phyloP scores from a whole-genome alignment of 140 eudicot genomes.

The Stevia rebaudiana region DNA sequence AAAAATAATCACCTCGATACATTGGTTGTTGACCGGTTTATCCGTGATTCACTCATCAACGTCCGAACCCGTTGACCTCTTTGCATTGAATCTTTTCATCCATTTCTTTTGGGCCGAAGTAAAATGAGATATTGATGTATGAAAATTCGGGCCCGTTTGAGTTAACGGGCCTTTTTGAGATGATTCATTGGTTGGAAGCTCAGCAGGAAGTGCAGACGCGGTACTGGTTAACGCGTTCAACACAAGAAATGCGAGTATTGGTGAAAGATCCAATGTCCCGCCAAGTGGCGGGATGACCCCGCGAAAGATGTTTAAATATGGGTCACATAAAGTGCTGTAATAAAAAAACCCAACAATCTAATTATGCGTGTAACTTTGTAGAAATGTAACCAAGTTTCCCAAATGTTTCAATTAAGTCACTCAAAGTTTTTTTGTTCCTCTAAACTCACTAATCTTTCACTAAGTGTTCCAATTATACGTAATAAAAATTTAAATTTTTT shows the following conservation, averaged over 20 bases:
- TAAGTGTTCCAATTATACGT: no score
- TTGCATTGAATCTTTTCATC: slow-evolving; percentile 58
- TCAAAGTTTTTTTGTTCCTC: no score
- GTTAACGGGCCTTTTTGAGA: slow-evolving; percentile 24
- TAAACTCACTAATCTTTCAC: no score
- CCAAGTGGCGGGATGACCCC: slow-evolving; percentile 96
- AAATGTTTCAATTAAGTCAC: no score
- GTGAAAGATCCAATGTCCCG: slow-evolving; percentile 93
- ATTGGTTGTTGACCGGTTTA: background rate
- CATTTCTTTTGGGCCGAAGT: slow-evolving; percentile 71
- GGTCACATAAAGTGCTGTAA: slow-evolving; percentile 85
- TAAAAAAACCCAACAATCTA: background rate
- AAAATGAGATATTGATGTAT: slow-evolving; percentile 31
- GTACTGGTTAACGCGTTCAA: slow-evolving; percentile 74
- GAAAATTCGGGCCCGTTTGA: no score
- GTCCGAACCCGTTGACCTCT: slow-evolving; percentile 25
- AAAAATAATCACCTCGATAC: slow-evolving; percentile 1
- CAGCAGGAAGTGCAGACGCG: slow-evolving; percentile 96
- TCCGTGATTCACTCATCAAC: slow-evolving; percentile 19
- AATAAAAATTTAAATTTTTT: no score
- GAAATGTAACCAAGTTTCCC: no score
- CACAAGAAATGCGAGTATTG: slow-evolving; percentile 82
- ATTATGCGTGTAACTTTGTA: no score
- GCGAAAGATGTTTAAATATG: slow-evolving; percentile 88
- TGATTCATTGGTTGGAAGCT: slow-evolving; percentile 44